Percentiles rank a stretch among this genome's conserved stretches.
phyloP scores from a whole-genome alignment of 2,329 filamentous ascomycete species.

The Calonectria crousiana region DNA sequence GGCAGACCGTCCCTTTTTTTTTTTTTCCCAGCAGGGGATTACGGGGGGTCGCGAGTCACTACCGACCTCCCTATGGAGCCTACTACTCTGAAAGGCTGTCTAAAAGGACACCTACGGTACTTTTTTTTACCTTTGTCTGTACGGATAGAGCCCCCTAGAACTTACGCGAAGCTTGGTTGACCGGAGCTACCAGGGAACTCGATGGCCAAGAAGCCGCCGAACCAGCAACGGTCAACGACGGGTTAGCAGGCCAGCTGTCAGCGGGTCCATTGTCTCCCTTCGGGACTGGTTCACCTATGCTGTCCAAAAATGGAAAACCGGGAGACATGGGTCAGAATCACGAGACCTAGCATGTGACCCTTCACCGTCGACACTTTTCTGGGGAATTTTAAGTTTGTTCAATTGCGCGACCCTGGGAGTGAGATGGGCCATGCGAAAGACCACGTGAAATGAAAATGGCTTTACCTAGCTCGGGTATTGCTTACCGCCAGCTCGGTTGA shows the following conservation, averaged over 20 bases:
- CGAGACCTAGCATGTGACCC: constrained; percentile 39
- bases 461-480: neutral
- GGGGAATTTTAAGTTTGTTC: neutral
- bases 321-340: constrained; percentile 28
- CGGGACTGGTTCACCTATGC: neutral
- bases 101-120: constrained; percentile 2
- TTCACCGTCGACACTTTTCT: neutral
- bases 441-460: neutral
- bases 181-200: constrained; percentile 4
- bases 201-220: neutral
- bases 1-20: constrained; percentile 26
- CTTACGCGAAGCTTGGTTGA: constrained; percentile 48
- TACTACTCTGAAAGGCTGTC: neutral
- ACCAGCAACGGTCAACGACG: constrained; percentile 8
- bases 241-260: constrained; percentile 11
- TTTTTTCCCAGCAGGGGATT: constrained; percentile 39
- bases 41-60: constrained; percentile 20
- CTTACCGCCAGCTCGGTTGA: neutral
- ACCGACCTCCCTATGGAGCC: constrained; percentile 10
- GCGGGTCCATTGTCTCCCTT: constrained; percentile 8
- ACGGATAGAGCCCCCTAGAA: constrained; percentile 40
- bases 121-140: neutral
- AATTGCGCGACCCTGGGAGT: neutral
- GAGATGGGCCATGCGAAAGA: neutral
- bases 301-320: constrained; percentile 8